Conservation (phyloP, 225 moss, liverwort and hornwort species). For the Climacium dendroides region DNA sequence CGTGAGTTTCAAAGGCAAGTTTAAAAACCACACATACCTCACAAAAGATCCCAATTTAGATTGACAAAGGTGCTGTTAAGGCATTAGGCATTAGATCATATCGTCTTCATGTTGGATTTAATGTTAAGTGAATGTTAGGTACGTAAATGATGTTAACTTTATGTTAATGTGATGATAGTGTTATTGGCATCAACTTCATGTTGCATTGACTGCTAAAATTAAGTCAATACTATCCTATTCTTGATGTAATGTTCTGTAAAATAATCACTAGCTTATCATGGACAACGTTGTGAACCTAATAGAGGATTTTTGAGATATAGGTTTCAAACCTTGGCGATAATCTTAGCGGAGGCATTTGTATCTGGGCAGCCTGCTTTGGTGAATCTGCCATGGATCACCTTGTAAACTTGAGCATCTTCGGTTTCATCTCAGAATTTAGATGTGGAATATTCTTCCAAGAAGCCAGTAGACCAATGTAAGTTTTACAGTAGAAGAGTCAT, state of each 20-base stretch:
- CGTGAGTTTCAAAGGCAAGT: not conserved
- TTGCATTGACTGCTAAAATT: not conserved
- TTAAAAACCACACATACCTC: not conserved
- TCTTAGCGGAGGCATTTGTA: not conserved
- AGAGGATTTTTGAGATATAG: not conserved
- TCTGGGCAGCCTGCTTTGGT: not conserved
- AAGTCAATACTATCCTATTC: not conserved
- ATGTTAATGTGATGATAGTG: too few relatives aligned
- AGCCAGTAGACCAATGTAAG: not conserved
- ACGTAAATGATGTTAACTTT: not conserved
- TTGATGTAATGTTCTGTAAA: not conserved
- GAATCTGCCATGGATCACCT: slow-evolving; percentile 4
- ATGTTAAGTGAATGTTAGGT: not conserved
- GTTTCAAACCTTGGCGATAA: slow-evolving; percentile 3
- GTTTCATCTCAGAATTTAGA: not conserved
- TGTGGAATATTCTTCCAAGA: not conserved
- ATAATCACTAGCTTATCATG: too few relatives aligned
- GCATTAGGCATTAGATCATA: not conserved
- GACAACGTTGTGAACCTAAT: not conserved
- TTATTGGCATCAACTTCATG: not conserved
- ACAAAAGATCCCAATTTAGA: not conserved
- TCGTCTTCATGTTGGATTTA: not conserved
- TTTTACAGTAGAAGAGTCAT: not conserved
- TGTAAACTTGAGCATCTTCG: not conserved
- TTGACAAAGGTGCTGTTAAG: not conserved